A percentile compares a stretch with the other conserved stretches of the same genome.
These are phyloP conservation scores for Diaporthe sp. DNA, from an alignment of 2,329 filamentous ascomycete genomes.

Conservation along the genomic window DNA sequence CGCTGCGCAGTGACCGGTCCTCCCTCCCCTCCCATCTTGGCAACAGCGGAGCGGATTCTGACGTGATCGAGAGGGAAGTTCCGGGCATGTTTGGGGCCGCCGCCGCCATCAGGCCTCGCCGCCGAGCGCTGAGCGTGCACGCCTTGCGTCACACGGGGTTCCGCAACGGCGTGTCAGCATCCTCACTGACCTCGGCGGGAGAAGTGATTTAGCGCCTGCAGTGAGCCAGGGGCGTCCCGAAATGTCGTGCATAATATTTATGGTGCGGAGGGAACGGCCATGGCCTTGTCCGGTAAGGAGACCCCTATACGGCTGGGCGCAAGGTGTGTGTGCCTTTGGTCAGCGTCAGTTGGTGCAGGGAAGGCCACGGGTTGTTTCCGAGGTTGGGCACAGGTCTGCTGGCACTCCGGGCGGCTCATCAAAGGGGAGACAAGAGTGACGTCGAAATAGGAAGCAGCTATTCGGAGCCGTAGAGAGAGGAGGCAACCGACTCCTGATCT, in stretches of 20 bases:
- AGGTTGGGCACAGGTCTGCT: conserved; percentile 1
- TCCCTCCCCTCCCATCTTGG: conserved; percentile 24
- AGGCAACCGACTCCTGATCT: conserved; percentile 36
- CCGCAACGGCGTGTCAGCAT: conserved; percentile 8
- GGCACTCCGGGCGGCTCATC: neutral
- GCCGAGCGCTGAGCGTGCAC: neutral
- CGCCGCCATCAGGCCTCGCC: neutral
- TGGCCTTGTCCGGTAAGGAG: conserved; percentile 13
- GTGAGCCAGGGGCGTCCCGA: neutral
- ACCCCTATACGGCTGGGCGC: conserved; percentile 1
- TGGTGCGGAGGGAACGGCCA: neutral
- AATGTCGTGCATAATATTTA: conserved; percentile 15
- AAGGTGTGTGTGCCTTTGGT: neutral
- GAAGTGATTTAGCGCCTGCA: neutral
- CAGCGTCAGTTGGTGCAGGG: conserved; percentile 6
- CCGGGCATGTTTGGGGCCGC: conserved; percentile 7
- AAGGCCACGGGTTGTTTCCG: conserved; percentile 16
- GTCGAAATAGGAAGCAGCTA: conserved; percentile 8
- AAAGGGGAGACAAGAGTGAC: neutral
- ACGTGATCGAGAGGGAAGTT: conserved; percentile 10
- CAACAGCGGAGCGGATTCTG: conserved; percentile 27
- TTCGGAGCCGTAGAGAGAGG: conserved; percentile 18
- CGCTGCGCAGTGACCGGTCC: neutral
- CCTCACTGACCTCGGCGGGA: neutral
- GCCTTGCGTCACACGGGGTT: neutral